phyloP scores from a whole-genome alignment of 2,329 filamentous ascomycete genomes.

The Fusarium bactridioides region DNA sequence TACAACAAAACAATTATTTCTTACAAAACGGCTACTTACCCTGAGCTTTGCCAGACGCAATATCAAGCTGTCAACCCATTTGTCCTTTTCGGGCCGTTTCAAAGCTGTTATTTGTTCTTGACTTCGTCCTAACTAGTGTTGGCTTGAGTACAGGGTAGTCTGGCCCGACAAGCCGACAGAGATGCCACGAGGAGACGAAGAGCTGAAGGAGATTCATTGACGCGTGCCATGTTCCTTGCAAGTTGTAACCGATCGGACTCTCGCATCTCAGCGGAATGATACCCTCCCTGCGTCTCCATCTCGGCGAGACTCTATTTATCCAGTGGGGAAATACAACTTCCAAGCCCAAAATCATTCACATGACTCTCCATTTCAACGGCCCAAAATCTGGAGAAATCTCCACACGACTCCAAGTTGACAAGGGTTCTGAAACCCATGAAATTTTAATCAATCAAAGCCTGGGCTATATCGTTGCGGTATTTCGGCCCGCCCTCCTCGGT shows the following conservation, averaged over 20 bases:
- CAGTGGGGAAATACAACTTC: neutral
- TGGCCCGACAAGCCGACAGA: neutral
- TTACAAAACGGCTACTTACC: rapidly evolving
- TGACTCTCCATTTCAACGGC: neutral
- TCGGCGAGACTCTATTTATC: neutral
- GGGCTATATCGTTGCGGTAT: neutral
- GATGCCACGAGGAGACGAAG: neutral
- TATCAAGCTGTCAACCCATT: no score
- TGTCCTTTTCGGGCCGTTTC: neutral
- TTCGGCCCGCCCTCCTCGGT: constrained; percentile 1
- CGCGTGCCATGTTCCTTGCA: neutral
- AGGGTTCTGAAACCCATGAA: constrained; percentile 9
- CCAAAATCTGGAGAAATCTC: constrained; percentile 9
- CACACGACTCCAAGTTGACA: neutral
- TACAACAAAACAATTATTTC: no score
- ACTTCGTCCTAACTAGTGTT: neutral
- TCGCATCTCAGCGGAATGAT: neutral
- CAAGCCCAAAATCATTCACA: neutral
- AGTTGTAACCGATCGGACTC: neutral
- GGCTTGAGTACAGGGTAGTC: neutral
- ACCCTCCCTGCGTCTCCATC: neutral
- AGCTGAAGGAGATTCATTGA: neutral
- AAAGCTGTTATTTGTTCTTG: neutral
- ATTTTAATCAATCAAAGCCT: neutral
- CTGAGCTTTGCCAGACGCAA: rapidly evolving